Conservation (phyloP, 2,329 filamentous ascomycete species). For the Diplodia seriata region DNA sequence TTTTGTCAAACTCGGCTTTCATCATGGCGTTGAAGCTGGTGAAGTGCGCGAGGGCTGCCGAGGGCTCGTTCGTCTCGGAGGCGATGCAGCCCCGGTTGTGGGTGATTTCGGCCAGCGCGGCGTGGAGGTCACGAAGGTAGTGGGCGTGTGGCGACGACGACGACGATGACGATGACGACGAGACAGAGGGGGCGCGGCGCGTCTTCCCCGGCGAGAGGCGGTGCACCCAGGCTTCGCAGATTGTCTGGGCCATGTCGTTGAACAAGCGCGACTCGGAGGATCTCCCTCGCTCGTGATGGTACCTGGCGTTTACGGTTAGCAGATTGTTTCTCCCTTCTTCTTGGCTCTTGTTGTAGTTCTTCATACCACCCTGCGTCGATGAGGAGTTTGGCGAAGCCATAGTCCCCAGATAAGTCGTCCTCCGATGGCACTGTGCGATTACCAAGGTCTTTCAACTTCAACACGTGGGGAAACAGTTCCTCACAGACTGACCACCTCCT, state of each 20-base stretch:
- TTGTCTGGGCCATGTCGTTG: slow-evolving; percentile 33
- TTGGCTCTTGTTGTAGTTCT: too few species aligned
- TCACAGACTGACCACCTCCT: slow-evolving; percentile 34
- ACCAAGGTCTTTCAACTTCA: slow-evolving; percentile 18
- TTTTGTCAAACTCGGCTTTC: slow-evolving; percentile 22
- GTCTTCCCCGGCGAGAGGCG: neutral
- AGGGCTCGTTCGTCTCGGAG: slow-evolving; percentile 35
- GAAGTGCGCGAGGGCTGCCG: slow-evolving; percentile 32
- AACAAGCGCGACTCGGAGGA: slow-evolving; percentile 32
- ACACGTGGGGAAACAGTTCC: slow-evolving; percentile 35
- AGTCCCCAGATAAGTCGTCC: neutral
- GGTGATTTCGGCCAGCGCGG: slow-evolving; percentile 34
- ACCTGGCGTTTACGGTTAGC: slow-evolving; percentile 22
- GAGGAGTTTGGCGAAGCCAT: neutral
- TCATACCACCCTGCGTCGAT: slow-evolving; percentile 5
- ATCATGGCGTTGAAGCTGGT: slow-evolving; percentile 35
- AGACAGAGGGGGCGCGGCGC: too few species aligned
- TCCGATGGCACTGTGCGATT: slow-evolving; percentile 18
- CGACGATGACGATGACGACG: too few species aligned
- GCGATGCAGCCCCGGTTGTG: slow-evolving; percentile 37
- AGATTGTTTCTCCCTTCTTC: neutral
- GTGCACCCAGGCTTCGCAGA: neutral
- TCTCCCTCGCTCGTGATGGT: slow-evolving; percentile 35
- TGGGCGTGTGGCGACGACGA: neutral
- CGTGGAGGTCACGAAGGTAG: slow-evolving; percentile 26